Base-by-base conservation (phyloP, 2,329 filamentous ascomycete species). In the Colletotrichum sp. region DNA sequence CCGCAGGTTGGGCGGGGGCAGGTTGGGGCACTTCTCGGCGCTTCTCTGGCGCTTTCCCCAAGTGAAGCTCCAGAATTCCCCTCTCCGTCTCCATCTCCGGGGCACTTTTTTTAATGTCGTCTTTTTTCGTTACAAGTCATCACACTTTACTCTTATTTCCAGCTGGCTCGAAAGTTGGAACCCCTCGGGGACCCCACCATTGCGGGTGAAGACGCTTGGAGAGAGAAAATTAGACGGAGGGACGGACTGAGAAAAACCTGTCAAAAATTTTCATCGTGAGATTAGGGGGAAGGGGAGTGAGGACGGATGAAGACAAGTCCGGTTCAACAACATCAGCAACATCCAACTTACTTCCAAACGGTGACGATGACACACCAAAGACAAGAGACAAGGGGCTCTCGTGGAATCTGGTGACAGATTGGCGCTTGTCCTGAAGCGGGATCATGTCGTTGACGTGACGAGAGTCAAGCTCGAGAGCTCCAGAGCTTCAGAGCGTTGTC, bases 11-110 rank as follows among this genome's bases (percentile, higher is more conserved):
- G 55, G 55, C 57, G 24, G 57, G 8, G 24, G 16, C 26, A 13
- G 64, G 57, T n/a, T 44, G 39, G 39, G 39, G 39, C 18, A 44
- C 39, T 44, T 28, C 62, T 76, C 73, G 73, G 73, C 73, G 73
- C 70, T 76, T 73, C 73, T 76, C 66, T 76, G 73, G 73, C 63
- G 73, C 70, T 76, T 76, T 73, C 73, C 73, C 73, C 62, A 76
- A 73, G 32, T 65, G 60, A 57, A 72, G 67, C 72, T 26, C 72
- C 67, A 74, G 30, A 63, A 36, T 64, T 49, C 68, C 70, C 62
- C 64, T 32, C 32, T 52, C n/a, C 59, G 52, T n/a, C 64, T 73
- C 49, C 74, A 57, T 72, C 49, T 55, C 49, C 49, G 72, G 72
- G 57, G 66, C 67, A 65, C 66, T 49, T 67, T 67, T 55, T 55